phyloP scores from a whole-genome alignment of 2,329 filamentous ascomycete genomes.

The Celoporthe dispersa region DNA sequence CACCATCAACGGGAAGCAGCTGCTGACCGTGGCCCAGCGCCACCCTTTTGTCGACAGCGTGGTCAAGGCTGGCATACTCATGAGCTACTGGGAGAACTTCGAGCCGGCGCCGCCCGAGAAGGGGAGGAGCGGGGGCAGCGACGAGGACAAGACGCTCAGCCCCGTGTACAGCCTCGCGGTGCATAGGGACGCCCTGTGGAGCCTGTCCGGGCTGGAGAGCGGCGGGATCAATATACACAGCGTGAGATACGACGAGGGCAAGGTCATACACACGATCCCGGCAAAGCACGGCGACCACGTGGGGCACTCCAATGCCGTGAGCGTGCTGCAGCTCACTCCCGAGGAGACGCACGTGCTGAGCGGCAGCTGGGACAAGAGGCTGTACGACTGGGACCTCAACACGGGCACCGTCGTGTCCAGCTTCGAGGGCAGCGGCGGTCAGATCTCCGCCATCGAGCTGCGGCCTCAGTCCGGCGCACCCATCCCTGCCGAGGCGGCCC shows the following conservation, averaged over 20 bases:
- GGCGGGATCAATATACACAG: conserved; percentile 93
- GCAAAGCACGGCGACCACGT: conserved; percentile 42
- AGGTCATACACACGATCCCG: conserved; percentile 78
- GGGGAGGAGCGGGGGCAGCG: conserved; percentile 41
- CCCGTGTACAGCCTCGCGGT: conserved; percentile 94
- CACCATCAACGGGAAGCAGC: conserved; percentile 92
- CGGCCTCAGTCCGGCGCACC: conserved; percentile 76
- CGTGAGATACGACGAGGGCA: conserved; percentile 92
- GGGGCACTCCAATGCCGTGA: conserved; percentile 84
- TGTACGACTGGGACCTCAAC: conserved; percentile 94
- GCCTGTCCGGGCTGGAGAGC: conserved; percentile 87
- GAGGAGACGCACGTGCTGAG: conserved; percentile 89
- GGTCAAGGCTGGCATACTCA: conserved; percentile 88
- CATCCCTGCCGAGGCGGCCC: conserved; percentile 72
- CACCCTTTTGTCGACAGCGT: conserved; percentile 98
- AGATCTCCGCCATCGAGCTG: conserved; percentile 87
- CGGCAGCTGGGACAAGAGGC: conserved; percentile 94
- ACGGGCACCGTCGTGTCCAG: conserved; percentile 76
- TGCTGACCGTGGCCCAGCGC: conserved; percentile 90
- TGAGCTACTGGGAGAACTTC: conserved; percentile 99
- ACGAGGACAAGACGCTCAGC: conserved; percentile 70
- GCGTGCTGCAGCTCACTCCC: conserved; percentile 77
- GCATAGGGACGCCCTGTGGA: conserved; percentile 87
- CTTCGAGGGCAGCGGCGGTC: conserved; percentile 78
- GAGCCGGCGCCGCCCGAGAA: conserved; percentile 58